phyloP scores from a whole-genome alignment of 2,329 filamentous ascomycete genomes.

The Coniochaeta prunicola region DNA sequence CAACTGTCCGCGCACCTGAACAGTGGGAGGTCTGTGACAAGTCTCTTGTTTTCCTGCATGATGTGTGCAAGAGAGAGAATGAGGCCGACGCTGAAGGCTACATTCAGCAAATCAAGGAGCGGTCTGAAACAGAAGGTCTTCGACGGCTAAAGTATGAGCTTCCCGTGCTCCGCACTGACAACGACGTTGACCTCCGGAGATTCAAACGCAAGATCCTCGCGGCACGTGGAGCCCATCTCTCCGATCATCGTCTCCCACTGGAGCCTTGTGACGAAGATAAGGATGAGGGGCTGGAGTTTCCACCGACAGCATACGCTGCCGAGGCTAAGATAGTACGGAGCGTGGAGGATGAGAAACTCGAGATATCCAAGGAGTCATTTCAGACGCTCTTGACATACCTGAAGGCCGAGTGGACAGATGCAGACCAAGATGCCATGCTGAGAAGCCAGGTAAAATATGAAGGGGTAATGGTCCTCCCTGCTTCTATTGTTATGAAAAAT shows the following conservation, averaged over 20 bases:
- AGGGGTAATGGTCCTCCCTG: constrained; percentile 10
- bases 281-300: constrained; percentile 18
- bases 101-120: background rate
- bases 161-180: constrained; percentile 17
- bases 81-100: constrained; percentile 3
- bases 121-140: background rate
- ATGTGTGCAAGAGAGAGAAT: constrained; percentile 1
- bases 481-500: background rate
- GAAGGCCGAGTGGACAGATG: constrained; percentile 10
- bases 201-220: constrained; percentile 7
- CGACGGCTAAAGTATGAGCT: constrained; percentile 14
- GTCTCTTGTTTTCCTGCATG: constrained; percentile 1
- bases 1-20: background rate
- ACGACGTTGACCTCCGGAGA: constrained; percentile 12
- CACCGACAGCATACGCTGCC: constrained; percentile 1
- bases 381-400: constrained; percentile 11
- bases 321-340: constrained; percentile 7
- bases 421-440: constrained; percentile 9
- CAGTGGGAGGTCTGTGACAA: background rate
- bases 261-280: constrained; percentile 13
- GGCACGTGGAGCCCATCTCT: constrained; percentile 8
- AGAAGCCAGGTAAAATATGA: constrained; percentile 8
- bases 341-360: constrained; percentile 13
- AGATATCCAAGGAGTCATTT: constrained; percentile 11
- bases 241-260: constrained; percentile 15